A percentile compares a stretch with the other conserved stretches of the same genome.
Evolutionary conservation across 768 basidiomycete genomes (phyloP).

Genomic region (Tephrocybe sp.): DNA sequence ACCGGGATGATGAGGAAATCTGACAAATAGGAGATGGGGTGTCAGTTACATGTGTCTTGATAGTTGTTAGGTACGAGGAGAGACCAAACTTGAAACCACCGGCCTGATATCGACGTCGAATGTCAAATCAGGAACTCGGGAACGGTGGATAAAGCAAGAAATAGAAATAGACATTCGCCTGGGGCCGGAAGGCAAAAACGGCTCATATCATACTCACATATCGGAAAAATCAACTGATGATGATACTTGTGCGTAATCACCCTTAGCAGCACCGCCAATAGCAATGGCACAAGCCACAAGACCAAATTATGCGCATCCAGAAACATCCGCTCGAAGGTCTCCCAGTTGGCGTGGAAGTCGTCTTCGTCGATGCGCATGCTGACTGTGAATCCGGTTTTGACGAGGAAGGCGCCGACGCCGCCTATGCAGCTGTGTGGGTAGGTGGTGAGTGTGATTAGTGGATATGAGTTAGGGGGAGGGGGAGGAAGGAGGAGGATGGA

Average conservation of each 20-base stretch:
- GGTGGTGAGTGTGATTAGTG: no score
- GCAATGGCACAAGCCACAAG: constrained; percentile 80
- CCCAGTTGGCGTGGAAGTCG: constrained; percentile 65
- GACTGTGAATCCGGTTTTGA: constrained; percentile 87
- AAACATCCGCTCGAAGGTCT: constrained; percentile 68
- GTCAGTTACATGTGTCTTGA: no score
- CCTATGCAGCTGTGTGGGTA: constrained; percentile 73
- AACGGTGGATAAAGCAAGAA: no score
- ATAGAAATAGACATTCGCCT: no score
- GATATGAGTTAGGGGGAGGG: no score
- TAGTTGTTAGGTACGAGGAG: no score
- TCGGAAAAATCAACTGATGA: constrained; percentile 90
- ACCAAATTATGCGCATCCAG: constrained; percentile 56
- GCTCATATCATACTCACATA: no score
- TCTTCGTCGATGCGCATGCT: constrained; percentile 80
- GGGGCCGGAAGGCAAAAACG: no score
- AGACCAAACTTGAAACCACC: no score
- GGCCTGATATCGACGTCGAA: no score
- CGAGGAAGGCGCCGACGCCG: constrained; percentile 92
- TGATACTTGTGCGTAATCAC: constrained; percentile 75
- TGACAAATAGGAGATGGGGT: constrained; percentile 22
- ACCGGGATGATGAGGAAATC: constrained; percentile 80
- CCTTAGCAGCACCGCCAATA: constrained; percentile 72
- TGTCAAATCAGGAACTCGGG: background rate
- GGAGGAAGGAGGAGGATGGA: background rate